phyloP scores from a whole-genome alignment of 345 rosid species.

The Arabidopsis suecica region DNA sequence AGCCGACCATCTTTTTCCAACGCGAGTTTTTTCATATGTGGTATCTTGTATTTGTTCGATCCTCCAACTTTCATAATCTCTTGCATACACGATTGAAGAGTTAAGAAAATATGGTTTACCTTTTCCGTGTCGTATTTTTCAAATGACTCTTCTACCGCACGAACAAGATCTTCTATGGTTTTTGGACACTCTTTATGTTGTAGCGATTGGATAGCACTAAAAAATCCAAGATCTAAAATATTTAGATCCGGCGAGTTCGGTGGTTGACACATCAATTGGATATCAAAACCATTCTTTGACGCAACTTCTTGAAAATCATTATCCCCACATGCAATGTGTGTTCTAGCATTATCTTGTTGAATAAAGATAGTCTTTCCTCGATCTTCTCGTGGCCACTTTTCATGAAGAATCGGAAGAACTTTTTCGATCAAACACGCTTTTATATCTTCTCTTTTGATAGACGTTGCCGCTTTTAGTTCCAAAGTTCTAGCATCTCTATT shows the following conservation, averaged over 20 bases:
- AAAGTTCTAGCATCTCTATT: slow-evolving; percentile 12
- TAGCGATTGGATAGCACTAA: no score
- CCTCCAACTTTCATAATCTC: background rate
- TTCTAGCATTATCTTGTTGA: no score
- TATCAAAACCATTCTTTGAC: background rate
- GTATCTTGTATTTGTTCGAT: background rate
- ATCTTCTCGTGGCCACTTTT: no score
- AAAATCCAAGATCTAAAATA: background rate
- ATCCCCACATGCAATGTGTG: background rate
- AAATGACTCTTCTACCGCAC: background rate
- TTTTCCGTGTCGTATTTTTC: background rate
- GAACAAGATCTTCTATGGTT: background rate
- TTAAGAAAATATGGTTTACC: background rate
- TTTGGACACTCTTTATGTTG: no score
- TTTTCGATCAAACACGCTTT: no score
- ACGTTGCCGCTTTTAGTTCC: background rate
- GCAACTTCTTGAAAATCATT: background rate
- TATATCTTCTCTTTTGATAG: background rate
- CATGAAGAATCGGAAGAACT: no score
- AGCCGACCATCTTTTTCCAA: slow-evolving; percentile 42
- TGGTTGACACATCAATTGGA: background rate
- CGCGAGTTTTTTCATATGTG: background rate
- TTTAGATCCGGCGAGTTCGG: background rate
- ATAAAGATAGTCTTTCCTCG: no score
- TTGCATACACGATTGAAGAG: slow-evolving; percentile 53